phyloP scores from a whole-genome alignment of 2,329 filamentous ascomycete genomes.

The Phialophora macrospora region DNA sequence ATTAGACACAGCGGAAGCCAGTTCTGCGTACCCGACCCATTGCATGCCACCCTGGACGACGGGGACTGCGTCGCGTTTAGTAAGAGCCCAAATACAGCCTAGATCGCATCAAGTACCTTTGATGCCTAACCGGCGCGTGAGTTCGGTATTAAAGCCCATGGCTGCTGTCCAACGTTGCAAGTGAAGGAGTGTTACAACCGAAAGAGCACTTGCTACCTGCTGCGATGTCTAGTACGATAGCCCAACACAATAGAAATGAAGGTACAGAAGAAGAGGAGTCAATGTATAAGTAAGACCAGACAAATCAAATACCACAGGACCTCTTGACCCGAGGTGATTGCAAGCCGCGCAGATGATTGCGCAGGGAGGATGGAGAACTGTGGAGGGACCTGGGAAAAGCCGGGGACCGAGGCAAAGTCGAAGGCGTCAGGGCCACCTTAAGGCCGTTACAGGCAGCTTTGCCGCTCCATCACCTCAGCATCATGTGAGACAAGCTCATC shows the following conservation, averaged over 20 bases:
- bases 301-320: slow-evolving; percentile 9
- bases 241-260: not conserved
- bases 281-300: slow-evolving; percentile 4
- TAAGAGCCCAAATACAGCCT: slow-evolving; percentile 14
- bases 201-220: not conserved
- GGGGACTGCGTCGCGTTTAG: slow-evolving; percentile 46
- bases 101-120: slow-evolving; percentile 42
- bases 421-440: not conserved
- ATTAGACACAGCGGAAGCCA: slow-evolving; percentile 59
- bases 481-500: not conserved
- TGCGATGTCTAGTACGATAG: not conserved
- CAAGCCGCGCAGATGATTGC: slow-evolving; percentile 13
- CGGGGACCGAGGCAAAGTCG: slow-evolving; percentile 27
- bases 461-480: slow-evolving; percentile 10
- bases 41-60: slow-evolving; percentile 60
- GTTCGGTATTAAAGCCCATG: slow-evolving; percentile 69
- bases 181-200: not conserved
- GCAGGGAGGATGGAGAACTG: not conserved
- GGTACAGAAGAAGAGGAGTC: not conserved
- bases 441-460: slow-evolving; percentile 13
- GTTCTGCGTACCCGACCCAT: slow-evolving; percentile 61
- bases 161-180: not conserved
- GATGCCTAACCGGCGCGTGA: slow-evolving; percentile 65
- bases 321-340: slow-evolving; percentile 24
- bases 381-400: slow-evolving; percentile 14